Evolutionary conservation across 2,329 filamentous ascomycete species (phyloP).

Genomic region (Bretziella fagacearum): DNA sequence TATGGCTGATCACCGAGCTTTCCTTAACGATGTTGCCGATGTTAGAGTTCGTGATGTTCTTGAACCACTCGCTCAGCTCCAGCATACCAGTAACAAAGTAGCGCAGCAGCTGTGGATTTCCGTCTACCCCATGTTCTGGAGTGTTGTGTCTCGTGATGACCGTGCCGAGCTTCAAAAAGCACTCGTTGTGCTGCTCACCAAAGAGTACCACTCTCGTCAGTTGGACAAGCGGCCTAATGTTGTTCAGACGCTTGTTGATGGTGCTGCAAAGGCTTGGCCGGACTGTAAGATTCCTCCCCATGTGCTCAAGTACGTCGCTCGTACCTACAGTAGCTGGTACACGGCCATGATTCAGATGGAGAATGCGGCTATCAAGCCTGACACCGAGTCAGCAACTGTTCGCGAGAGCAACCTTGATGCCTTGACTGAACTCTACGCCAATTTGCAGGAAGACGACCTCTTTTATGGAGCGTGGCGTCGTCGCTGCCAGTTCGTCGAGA

Average conservation of each 20-base stretch:
- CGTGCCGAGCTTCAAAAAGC: conserved; percentile 79
- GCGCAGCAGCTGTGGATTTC: conserved; percentile 82
- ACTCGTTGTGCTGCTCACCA: conserved; percentile 76
- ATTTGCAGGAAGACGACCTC: conserved; percentile 83
- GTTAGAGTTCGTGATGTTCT: conserved; percentile 78
- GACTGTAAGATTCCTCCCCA: conserved; percentile 88
- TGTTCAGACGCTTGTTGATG: conserved; percentile 78
- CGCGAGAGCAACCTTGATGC: conserved; percentile 93
- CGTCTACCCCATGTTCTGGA: conserved; percentile 89
- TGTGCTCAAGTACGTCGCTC: conserved; percentile 85
- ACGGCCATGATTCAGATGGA: conserved; percentile 83
- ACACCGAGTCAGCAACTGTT: conserved; percentile 67
- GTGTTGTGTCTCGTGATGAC: conserved; percentile 71
- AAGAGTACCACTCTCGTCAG: conserved; percentile 88
- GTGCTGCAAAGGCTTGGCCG: conserved; percentile 67
- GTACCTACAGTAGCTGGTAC: conserved; percentile 95
- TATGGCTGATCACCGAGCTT: conserved; percentile 63
- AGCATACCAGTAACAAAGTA: conserved; percentile 69
- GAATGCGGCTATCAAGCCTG: conserved; percentile 67
- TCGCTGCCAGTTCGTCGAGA: conserved; percentile 91
- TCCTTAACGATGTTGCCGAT: conserved; percentile 67
- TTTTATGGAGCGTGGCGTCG: conserved; percentile 97
- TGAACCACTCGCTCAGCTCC: conserved; percentile 77
- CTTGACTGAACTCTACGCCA: conserved; percentile 80
- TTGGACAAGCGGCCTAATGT: conserved; percentile 93